These are phyloP conservation scores for Penicillium ochrochloron DNA, from an alignment of 495 filamentous ascomycete species.

Conservation along the genomic window DNA sequence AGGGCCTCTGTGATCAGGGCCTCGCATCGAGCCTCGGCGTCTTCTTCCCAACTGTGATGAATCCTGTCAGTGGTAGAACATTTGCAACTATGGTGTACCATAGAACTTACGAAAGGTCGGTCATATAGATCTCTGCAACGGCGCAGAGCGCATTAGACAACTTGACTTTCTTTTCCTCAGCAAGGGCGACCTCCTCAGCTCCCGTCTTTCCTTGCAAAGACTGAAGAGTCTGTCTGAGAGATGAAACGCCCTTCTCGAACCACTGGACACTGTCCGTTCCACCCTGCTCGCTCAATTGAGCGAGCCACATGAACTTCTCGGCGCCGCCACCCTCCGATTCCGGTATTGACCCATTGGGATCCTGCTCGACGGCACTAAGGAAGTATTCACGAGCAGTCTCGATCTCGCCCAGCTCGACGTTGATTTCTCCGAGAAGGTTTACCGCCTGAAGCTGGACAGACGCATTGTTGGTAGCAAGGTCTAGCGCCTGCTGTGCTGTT, in stretches of 20 bases:
- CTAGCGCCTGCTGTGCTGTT: conserved; percentile 65
- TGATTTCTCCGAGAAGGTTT: conserved; percentile 80
- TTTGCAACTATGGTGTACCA: not conserved
- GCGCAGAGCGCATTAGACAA: conserved; percentile 86
- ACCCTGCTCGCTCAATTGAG: conserved; percentile 87
- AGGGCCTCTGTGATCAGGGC: conserved; percentile 84
- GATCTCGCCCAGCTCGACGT: conserved; percentile 81
- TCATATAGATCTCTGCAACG: conserved; percentile 96
- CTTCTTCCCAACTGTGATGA: conserved; percentile 72
- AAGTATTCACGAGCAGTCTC: conserved; percentile 72
- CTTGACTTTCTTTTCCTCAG: conserved; percentile 74
- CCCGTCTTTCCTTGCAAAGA: conserved; percentile 45
- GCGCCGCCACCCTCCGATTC: conserved; percentile 75
- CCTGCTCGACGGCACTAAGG: conserved; percentile 67
- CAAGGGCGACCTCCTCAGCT: conserved; percentile 44
- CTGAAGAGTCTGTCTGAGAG: conserved; percentile 69
- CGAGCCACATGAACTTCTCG: conserved; percentile 95
- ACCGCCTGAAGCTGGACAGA: conserved; percentile 63
- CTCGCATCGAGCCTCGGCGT: conserved; percentile 86
- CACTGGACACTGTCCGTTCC: conserved; percentile 81
- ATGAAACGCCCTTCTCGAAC: conserved; percentile 81
- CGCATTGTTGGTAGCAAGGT: conserved; percentile 46
- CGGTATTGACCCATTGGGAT: conserved; percentile 67
- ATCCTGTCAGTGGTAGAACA: conserved; percentile 10
- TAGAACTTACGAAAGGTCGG: conserved; percentile 72